These are phyloP conservation scores for Conticribra guillardii DNA, from an alignment of 108 stramenopile species.

Conservation along the genomic window DNA sequence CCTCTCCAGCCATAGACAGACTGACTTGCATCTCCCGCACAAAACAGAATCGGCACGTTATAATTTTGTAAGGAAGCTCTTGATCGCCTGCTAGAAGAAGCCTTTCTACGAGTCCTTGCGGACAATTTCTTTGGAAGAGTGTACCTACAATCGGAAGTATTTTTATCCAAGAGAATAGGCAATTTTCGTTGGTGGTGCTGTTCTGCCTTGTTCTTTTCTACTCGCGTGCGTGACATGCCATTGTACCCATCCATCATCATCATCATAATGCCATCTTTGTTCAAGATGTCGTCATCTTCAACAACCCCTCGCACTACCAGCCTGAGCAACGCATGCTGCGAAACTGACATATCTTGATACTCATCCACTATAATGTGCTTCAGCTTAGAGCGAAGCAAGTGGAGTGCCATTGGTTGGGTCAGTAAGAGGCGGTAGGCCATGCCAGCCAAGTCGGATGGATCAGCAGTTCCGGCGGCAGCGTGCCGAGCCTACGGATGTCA, in stretches of 20 bases:
- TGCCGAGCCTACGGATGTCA: slow-evolving; percentile 34
- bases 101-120: background rate
- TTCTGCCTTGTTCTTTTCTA: slow-evolving; percentile 6
- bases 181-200: slow-evolving; percentile 10
- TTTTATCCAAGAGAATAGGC: slow-evolving; percentile 42
- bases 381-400: slow-evolving; percentile 45
- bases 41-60: slow-evolving; percentile 53
- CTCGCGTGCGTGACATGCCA: background rate
- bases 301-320: slow-evolving; percentile 47
- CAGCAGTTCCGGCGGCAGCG: slow-evolving; percentile 47
- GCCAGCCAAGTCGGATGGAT: slow-evolving; percentile 57
- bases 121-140: slow-evolving; percentile 9
- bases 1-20: slow-evolving; percentile 68
- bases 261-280: background rate
- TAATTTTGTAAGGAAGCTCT: slow-evolving; percentile 27
- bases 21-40: slow-evolving; percentile 59
- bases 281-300: slow-evolving; percentile 28
- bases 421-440: slow-evolving; percentile 53
- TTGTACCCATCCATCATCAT: background rate
- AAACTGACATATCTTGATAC: slow-evolving; percentile 66
- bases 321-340: slow-evolving; percentile 57
- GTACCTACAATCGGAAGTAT: background rate
- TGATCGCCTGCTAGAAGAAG: background rate
- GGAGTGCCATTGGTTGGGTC: slow-evolving; percentile 33
- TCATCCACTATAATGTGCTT: slow-evolving; percentile 63